These are phyloP conservation scores for Pythium brachiatum DNA, from an alignment of 352 stramenopile genomes.

Conservation along the genomic window DNA sequence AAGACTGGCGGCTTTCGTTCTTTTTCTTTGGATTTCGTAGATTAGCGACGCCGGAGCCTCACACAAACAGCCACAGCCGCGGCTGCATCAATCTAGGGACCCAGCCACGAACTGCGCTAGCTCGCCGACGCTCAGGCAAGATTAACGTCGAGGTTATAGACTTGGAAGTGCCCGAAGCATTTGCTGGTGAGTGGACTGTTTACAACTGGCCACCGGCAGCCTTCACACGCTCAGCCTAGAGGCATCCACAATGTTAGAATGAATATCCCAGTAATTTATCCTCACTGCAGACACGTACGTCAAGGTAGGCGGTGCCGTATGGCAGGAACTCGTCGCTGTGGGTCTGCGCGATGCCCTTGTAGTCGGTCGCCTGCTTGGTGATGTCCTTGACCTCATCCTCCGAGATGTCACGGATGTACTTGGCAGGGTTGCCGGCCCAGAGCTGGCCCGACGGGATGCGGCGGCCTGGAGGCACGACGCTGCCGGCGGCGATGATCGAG, in stretches of 20 bases:
- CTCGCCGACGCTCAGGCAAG: constrained; percentile 5
- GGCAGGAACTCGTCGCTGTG: constrained; percentile 90
- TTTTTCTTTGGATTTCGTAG: constrained; percentile 5
- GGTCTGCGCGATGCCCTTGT: constrained; percentile 80
- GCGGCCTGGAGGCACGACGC: constrained; percentile 88
- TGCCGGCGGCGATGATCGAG: constrained; percentile 94
- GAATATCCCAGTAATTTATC: not conserved
- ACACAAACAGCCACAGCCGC: not conserved
- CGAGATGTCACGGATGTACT: constrained; percentile 92
- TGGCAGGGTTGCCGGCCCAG: constrained; percentile 96
- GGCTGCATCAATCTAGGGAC: constrained; percentile 6
- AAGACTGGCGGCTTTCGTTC: not conserved
- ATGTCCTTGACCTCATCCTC: constrained; percentile 91
- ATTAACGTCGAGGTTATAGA: constrained; percentile 10
- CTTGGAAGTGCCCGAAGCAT: constrained; percentile 11
- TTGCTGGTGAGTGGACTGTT: constrained; percentile 12
- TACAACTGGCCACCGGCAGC: constrained; percentile 76
- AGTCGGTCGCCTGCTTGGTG: constrained; percentile 81
- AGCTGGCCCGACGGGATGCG: constrained; percentile 91
- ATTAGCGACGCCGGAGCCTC: constrained; percentile 5
- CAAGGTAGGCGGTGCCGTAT: constrained; percentile 87
- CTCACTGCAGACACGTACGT: constrained; percentile 30
- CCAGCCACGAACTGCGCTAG: not conserved
- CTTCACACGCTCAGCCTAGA: constrained; percentile 81
- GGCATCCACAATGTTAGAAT: not conserved